phyloP scores from a whole-genome alignment of 2,329 filamentous ascomycete genomes.

The Penicillium sp. region DNA sequence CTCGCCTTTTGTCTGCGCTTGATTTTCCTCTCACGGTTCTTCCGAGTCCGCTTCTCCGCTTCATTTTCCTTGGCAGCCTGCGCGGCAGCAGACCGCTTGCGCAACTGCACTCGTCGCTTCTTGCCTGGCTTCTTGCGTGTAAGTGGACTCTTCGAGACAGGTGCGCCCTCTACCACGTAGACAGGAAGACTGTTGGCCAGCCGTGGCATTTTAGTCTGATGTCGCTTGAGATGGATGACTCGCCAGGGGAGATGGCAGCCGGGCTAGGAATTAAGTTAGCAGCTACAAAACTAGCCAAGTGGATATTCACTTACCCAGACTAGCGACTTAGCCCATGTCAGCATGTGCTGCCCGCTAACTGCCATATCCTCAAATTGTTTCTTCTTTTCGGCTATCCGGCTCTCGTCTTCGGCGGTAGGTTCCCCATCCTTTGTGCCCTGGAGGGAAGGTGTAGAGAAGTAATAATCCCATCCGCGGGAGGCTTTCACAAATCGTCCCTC shows the following conservation, averaged over 20 bases:
- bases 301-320: constrained; percentile 32
- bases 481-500: constrained; percentile 40
- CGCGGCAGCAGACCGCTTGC: constrained; percentile 31
- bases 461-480: constrained; percentile 42
- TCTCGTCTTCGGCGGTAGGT: constrained; percentile 8
- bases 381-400: constrained; percentile 15
- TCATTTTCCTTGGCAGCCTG: constrained; percentile 32
- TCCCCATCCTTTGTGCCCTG: constrained; percentile 10
- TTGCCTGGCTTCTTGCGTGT: constrained; percentile 43
- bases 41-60: constrained; percentile 39
- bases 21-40: constrained; percentile 39
- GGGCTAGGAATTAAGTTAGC: constrained; percentile 25
- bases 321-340: constrained; percentile 25
- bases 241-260: constrained; percentile 43
- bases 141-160: constrained; percentile 23
- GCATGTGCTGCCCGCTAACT: constrained; percentile 33
- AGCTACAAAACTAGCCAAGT: background rate
- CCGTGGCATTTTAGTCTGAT: constrained; percentile 29
- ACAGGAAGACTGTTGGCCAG: constrained; percentile 21
- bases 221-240: constrained; percentile 35
- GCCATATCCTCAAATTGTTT: constrained; percentile 37
- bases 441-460: constrained; percentile 37
- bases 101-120: constrained; percentile 40
- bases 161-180: constrained; percentile 20
- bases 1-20: constrained; percentile 39